A percentile compares a stretch with the other conserved stretches of the same genome.
These are phyloP conservation scores for Phyllosticta capitalensis DNA, from an alignment of 2,329 filamentous ascomycete genomes.

Conservation along the genomic window DNA sequence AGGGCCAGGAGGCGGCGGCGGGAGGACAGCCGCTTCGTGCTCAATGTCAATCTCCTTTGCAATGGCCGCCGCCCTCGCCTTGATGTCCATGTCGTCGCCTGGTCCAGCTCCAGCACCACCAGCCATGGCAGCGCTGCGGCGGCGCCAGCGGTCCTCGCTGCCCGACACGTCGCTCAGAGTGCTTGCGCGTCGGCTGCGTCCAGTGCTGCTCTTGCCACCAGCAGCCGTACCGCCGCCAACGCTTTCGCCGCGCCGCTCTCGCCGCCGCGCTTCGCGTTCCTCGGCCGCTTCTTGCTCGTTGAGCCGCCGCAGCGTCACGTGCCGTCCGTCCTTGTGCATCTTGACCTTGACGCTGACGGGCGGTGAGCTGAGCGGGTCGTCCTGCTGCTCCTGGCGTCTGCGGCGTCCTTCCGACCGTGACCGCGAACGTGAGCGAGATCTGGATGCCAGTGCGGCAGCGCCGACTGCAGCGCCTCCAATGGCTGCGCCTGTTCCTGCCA, in stretches of 20 bases:
- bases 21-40: not conserved
- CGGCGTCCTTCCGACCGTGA: conserved; percentile 15
- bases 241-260: conserved; percentile 34
- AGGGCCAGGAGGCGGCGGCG: conserved; percentile 16
- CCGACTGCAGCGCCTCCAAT: conserved; percentile 19
- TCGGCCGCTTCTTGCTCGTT: conserved; percentile 54
- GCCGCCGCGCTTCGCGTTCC: conserved; percentile 45
- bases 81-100: conserved; percentile 17
- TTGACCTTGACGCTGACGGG: conserved; percentile 56
- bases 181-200: not conserved
- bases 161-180: not conserved
- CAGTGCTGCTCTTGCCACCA: conserved; percentile 17
- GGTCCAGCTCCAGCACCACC: not conserved
- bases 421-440: conserved; percentile 16
- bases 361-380: conserved; percentile 43
- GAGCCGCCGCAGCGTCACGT: conserved; percentile 52
- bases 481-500: conserved; percentile 8
- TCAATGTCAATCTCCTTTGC: conserved; percentile 4
- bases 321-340: conserved; percentile 54
- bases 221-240: conserved; percentile 30
- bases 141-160: not conserved
- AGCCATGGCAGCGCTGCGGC: not conserved
- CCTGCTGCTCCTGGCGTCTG: conserved; percentile 21
- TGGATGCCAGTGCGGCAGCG: conserved; percentile 19
- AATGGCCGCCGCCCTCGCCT: conserved; percentile 1